Conservation (phyloP, 108 stramenopile species). For the Nannochloropsis gaditana region DNA sequence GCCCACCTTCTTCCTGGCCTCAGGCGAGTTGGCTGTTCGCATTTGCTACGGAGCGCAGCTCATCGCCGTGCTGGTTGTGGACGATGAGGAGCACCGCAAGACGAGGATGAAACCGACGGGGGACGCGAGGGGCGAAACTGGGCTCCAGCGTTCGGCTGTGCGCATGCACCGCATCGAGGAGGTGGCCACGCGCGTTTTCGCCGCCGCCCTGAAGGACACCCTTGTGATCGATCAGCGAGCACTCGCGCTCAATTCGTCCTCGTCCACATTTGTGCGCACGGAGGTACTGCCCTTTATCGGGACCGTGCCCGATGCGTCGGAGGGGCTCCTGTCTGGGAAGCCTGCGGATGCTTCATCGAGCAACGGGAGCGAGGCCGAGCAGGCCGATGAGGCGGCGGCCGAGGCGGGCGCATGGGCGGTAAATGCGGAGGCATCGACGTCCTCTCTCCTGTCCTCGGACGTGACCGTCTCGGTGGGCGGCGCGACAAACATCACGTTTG, state of each 20-base stretch:
- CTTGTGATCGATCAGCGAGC: background rate
- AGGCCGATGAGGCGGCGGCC: background rate
- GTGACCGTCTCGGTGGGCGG: background rate
- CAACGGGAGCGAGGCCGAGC: background rate
- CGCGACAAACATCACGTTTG: background rate
- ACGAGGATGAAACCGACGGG: background rate
- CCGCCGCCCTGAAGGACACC: background rate
- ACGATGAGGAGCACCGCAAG: background rate
- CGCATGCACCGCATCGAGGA: conserved; percentile 16
- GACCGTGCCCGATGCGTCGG: background rate
- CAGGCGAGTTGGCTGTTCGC: background rate
- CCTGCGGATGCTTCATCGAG: background rate
- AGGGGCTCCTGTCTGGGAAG: background rate
- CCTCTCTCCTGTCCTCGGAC: conserved; percentile 13
- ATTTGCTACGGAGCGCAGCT: background rate
- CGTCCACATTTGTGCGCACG: background rate
- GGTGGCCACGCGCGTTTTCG: background rate
- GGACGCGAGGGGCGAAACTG: background rate
- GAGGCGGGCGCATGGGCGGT: background rate
- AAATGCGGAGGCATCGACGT: background rate
- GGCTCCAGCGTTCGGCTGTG: background rate
- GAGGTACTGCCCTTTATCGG: conserved; percentile 19
- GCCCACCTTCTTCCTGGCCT: background rate
- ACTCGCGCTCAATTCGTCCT: conserved; percentile 2
- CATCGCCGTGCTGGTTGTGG: background rate